Percentiles rank a stretch among this genome's conserved stretches.
Conservation (phyloP, 164 flowering plant species). For the Liquidambar formosana region DNA sequence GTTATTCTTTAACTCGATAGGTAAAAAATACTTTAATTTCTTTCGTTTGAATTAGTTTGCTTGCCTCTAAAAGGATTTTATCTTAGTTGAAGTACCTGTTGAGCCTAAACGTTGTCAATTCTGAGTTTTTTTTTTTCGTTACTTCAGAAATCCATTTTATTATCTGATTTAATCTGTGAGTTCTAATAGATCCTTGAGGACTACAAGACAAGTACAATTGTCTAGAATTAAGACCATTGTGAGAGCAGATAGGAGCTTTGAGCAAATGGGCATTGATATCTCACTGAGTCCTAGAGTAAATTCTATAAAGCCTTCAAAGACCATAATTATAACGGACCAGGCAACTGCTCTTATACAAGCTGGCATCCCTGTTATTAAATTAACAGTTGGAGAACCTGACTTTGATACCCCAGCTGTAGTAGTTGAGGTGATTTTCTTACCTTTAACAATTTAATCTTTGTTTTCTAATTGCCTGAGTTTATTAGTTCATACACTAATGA, state of each 20-base stretch:
- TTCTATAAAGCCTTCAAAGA: slow-evolving; percentile 88
- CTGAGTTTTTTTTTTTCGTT: too few species aligned
- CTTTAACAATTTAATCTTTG: not conserved
- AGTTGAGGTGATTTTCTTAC: slow-evolving; percentile 56
- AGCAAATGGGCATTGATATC: slow-evolving; percentile 50
- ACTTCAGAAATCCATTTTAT: not conserved
- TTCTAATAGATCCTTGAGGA: slow-evolving; percentile 30
- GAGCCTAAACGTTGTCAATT: too few species aligned
- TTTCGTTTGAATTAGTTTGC: too few species aligned
- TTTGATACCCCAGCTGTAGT: slow-evolving; percentile 83
- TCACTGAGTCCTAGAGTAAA: slow-evolving; percentile 86
- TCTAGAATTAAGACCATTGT: slow-evolving; percentile 32
- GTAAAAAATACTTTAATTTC: too few species aligned
- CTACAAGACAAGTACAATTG: slow-evolving; percentile 14
- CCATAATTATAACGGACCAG: slow-evolving; percentile 81
- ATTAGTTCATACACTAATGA: not conserved
- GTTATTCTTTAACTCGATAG: too few species aligned
- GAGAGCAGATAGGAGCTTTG: too few species aligned
- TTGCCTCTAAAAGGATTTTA: too few species aligned
- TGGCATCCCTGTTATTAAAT: slow-evolving; percentile 82
- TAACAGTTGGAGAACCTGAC: slow-evolving; percentile 99
- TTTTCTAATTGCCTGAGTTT: not conserved
- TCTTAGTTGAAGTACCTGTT: not conserved
- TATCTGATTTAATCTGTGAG: not conserved
- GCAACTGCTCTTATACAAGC: slow-evolving; percentile 89